phyloP scores from a whole-genome alignment of 2,329 filamentous ascomycete species.

The Pseudogymnoascus sp. region DNA sequence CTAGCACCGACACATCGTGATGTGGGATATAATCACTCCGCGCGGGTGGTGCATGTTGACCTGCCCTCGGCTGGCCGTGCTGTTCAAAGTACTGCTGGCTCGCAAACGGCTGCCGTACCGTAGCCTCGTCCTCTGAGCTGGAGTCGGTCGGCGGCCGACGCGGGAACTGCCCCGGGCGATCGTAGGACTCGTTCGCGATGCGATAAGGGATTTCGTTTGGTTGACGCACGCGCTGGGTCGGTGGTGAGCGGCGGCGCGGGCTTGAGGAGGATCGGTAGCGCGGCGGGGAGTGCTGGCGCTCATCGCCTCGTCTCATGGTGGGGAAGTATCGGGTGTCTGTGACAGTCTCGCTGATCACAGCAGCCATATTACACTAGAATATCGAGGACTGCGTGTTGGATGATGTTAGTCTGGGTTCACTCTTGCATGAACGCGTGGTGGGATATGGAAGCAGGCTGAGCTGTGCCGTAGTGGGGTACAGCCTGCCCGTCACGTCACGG shows the following conservation, averaged over 20 bases:
- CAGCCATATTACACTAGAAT: slow-evolving; percentile 43
- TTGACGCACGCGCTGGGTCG: slow-evolving; percentile 17
- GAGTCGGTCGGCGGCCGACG: slow-evolving; percentile 10
- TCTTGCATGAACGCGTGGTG: neutral
- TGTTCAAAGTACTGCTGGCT: slow-evolving; percentile 24
- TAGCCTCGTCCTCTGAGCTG: slow-evolving; percentile 10
- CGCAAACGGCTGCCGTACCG: slow-evolving; percentile 19
- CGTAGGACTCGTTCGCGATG: slow-evolving; percentile 15
- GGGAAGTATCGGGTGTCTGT: slow-evolving; percentile 63
- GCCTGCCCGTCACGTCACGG: neutral
- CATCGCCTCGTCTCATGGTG: slow-evolving; percentile 53
- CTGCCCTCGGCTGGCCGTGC: slow-evolving; percentile 11
- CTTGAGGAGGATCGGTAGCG: slow-evolving; percentile 22
- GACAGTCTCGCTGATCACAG: slow-evolving; percentile 62
- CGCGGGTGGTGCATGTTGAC: slow-evolving; percentile 10
- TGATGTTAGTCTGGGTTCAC: neutral
- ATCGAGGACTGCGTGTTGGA: neutral
- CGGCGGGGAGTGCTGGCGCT: slow-evolving; percentile 36
- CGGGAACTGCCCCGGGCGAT: slow-evolving; percentile 17
- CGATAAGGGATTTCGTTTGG: neutral
- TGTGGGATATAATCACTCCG: slow-evolving; percentile 10
- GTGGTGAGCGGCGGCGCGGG: slow-evolving; percentile 21
- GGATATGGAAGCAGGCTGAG: neutral
- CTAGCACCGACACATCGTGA: slow-evolving; percentile 4
- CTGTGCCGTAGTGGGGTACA: neutral